Base-by-base conservation (phyloP, 345 rosid species). In the Odontarrhena argentea region DNA sequence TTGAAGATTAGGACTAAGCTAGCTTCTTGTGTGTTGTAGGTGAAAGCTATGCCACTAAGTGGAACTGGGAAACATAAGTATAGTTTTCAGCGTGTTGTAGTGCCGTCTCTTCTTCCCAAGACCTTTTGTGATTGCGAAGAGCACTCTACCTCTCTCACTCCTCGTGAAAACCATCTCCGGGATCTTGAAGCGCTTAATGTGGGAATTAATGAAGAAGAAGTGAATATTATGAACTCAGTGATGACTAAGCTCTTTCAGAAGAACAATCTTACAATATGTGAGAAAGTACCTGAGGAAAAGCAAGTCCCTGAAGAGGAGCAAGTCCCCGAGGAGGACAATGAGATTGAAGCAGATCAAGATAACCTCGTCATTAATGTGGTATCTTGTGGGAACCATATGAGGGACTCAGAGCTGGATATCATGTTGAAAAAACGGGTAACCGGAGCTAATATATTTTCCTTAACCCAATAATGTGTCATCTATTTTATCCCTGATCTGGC, bases 31-130 rank as follows among this genome's bases (percentile, higher is more conserved):
- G 13, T 68, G 54, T 9, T 74, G 60, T 77, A 91, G 96, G 73
- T 91, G 72, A 91, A 88, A 77, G 46, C 84, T 45, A 34, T 88
- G 79, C 90, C 96, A 48, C 61, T 84, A 14, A 77, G 56, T 74
- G 99, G 99, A 70, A 84, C 88, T 41, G 97, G 97, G 4, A 94
- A 88, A 79, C 97, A 88, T 75, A 91, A 77, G 49, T 91, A 91
- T 80, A 91, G 97, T 55, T 91, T 88, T 74, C 88, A 87, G 68
- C 87, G 85, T 56, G 77, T 86, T 47, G 71, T 75, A 53, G 79
- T 72, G 64, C 82, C 84, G 32, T 52, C 91, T 28, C 22, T 79
- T 26, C 96, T 84, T 41, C 91, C 99, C 14, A 73, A 45, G 44
- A 77, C 74, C 69, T 87, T 94, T 71, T 91, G 99, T 64, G 97